These are phyloP conservation scores for Trypanosoma brucei DNA, from an alignment of 208 protist species.

Conservation along the genomic window DNA sequence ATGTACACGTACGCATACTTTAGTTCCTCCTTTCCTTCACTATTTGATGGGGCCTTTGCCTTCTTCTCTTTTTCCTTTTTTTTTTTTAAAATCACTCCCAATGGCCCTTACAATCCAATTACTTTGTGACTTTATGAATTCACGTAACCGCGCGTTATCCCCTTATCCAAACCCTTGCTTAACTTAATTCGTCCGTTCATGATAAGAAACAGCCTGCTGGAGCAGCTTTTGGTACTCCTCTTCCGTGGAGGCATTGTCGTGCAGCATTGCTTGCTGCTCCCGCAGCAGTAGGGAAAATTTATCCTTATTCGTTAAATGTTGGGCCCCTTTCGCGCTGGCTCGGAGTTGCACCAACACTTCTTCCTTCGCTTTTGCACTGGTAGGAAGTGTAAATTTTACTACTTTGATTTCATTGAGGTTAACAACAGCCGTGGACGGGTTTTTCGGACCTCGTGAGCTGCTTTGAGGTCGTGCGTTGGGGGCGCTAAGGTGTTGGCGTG, in stretches of 20 bases:
- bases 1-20: too few relatives aligned
- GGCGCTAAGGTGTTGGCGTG: not conserved
- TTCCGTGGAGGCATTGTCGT: slow-evolving; percentile 29
- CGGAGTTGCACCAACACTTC: slow-evolving; percentile 66
- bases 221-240: slow-evolving; percentile 58
- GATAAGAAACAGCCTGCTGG: slow-evolving; percentile 50
- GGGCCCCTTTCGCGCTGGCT: slow-evolving; percentile 29
- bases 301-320: slow-evolving; percentile 64
- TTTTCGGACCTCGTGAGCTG: not conserved
- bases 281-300: slow-evolving; percentile 46
- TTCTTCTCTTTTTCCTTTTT: too few relatives aligned
- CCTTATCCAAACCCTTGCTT: not conserved
- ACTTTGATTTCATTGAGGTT: slow-evolving; percentile 46
- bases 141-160: not conserved
- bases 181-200: slow-evolving; percentile 18
- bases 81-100: too few relatives aligned
- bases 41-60: too few relatives aligned
- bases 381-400: slow-evolving; percentile 57
- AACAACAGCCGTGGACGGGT: not conserved
- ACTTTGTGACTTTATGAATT: too few relatives aligned
- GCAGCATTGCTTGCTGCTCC: slow-evolving; percentile 41
- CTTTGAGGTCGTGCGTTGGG: not conserved
- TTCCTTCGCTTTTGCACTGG: slow-evolving; percentile 37
- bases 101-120: too few relatives aligned
- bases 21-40: too few relatives aligned